phyloP scores from a whole-genome alignment of 345 rosid genomes.

The Luvunga scandens region DNA sequence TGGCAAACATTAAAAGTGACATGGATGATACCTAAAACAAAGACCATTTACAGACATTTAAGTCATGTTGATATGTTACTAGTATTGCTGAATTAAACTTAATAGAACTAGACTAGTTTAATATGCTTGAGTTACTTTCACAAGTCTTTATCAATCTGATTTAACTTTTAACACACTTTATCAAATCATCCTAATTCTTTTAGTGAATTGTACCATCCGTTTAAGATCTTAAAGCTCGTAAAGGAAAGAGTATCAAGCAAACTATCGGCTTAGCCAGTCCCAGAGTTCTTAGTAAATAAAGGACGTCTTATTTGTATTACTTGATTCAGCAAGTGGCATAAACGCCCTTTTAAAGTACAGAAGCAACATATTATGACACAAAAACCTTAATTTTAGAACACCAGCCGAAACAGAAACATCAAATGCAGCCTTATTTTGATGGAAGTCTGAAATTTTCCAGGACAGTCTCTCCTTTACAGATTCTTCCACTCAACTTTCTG shows the following conservation, averaged over 20 bases:
- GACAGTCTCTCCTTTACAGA: not conserved
- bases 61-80: not conserved
- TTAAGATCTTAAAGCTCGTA: not conserved
- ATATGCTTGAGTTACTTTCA: not conserved
- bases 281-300: not conserved
- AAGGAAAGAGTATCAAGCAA: not conserved
- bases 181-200: not conserved
- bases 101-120: not conserved
- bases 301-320: not conserved
- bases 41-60: not conserved
- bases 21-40: too few relatives aligned
- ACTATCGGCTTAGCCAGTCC: not conserved
- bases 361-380: not conserved
- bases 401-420: not conserved
- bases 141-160: not conserved
- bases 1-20: not conserved
- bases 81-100: not conserved
- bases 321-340: not conserved
- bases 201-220: not conserved
- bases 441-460: not conserved
- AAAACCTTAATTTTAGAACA: not conserved
- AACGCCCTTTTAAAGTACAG: not conserved
- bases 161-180: not conserved
- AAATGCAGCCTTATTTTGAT: not conserved
- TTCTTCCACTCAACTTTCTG: slow-evolving; percentile 6